Conservation (phyloP, 352 stramenopile species). For the Pythium utonaiense region DNA sequence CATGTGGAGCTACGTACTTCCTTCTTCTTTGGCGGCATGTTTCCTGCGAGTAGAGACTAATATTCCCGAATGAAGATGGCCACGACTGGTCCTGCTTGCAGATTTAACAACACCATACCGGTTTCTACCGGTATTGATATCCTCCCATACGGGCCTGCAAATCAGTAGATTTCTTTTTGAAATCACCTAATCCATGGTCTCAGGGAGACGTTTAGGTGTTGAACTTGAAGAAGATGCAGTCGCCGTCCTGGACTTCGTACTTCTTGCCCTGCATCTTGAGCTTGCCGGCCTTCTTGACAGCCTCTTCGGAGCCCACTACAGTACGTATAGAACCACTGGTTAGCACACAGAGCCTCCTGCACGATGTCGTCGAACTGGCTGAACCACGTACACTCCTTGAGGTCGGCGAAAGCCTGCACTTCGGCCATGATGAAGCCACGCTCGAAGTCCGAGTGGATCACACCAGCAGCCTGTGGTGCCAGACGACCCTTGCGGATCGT, state of each 20-base stretch:
- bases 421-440: constrained; percentile 98
- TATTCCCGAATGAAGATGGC: constrained; percentile 6
- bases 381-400: constrained; percentile 80
- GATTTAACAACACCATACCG: background rate
- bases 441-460: constrained; percentile 99
- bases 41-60: constrained; percentile 4
- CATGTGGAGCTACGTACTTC: constrained; percentile 5
- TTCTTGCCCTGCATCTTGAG: constrained; percentile 90
- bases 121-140: constrained; percentile 6
- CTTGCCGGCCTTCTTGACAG: constrained; percentile 88
- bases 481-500: constrained; percentile 97
- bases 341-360: too few species aligned
- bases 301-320: constrained; percentile 82
- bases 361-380: background rate
- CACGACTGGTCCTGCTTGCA: constrained; percentile 14
- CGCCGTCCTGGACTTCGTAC: constrained; percentile 86
- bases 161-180: constrained; percentile 13
- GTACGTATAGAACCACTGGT: too few species aligned
- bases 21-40: constrained; percentile 23
- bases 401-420: constrained; percentile 83
- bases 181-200: constrained; percentile 9
- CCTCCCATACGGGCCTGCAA: background rate
- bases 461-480: constrained; percentile 96
- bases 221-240: constrained; percentile 93
- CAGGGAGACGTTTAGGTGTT: constrained; percentile 70